These are phyloP conservation scores for Radiomyces spectabilis DNA, from an alignment of 192 early-diverging fungal genomes.

Conservation along the genomic window DNA sequence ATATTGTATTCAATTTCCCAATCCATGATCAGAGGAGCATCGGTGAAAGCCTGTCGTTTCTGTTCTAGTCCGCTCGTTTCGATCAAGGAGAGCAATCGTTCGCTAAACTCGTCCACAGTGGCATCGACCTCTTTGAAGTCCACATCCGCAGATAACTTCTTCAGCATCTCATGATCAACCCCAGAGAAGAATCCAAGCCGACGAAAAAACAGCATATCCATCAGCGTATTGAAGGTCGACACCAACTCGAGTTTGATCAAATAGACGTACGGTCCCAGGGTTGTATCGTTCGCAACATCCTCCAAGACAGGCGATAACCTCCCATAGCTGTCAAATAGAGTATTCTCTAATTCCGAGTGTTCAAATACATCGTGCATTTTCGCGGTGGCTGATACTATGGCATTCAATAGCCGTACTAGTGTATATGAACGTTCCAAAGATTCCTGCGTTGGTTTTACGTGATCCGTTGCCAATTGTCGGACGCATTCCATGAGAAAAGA, in stretches of 20 bases:
- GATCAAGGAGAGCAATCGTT: conserved; percentile 49
- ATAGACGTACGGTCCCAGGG: conserved; percentile 9
- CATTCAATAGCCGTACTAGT: too few species aligned
- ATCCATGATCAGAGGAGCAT: conserved; percentile 82
- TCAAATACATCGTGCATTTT: too few species aligned
- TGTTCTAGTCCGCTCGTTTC: conserved; percentile 57
- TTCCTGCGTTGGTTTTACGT: too few species aligned
- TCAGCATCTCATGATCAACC: background rate
- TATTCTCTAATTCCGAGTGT: too few species aligned
- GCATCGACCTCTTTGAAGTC: conserved; percentile 15
- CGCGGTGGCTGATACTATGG: too few species aligned
- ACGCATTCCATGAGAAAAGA: too few species aligned
- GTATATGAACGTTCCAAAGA: too few species aligned
- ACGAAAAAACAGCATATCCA: conserved; percentile 41
- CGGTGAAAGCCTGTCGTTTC: conserved; percentile 45
- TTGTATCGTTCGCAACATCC: too few species aligned
- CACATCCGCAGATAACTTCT: background rate
- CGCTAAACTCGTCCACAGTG: conserved; percentile 37
- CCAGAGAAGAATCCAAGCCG: conserved; percentile 21
- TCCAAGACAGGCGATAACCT: too few species aligned
- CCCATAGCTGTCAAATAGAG: too few species aligned
- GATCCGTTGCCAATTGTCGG: too few species aligned
- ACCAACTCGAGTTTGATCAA: conserved; percentile 42
- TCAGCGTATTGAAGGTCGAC: conserved; percentile 40
- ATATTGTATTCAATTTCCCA: conserved; percentile 70